Evolutionary conservation across 768 basidiomycete species (phyloP), one percentile per base, ranked within the genome.

Genomic region (Lentinus brumalis): DNA sequence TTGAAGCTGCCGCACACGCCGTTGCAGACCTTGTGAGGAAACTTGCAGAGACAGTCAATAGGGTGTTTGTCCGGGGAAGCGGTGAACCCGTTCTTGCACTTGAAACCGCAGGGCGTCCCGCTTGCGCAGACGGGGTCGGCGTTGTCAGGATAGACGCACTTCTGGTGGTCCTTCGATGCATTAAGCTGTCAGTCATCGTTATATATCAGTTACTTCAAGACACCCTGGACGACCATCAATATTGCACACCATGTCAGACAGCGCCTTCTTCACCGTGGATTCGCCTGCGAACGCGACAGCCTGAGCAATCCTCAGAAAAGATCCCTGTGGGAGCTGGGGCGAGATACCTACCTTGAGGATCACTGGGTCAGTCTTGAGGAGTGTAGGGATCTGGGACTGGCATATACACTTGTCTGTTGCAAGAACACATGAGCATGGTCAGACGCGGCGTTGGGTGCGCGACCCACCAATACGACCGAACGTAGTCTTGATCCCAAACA

Each of bases 11-110:
- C 62, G 57, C 82, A 85, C 42, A 77, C 68, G n/a, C 80, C 83
- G 56, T 83, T 83, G 69, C 83, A 85, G 53, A 78, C 74, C 3
- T 65, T 75, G 56, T 70, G 70, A 1, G 82, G 82, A 42, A 69
- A 56, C 4, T 66, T 50, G 70, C 83, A 84, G 21, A 76, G 69
- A 65, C 83, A 84, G 14, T 70, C 57, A 1, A 70, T 78, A 9
- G 80, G 78, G 18, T 71, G 56, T 7, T 47, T 38, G n/a, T 66
- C 29, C 3, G 79, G 77, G 50, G 38, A 62, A 6, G 62, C 39
- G 1, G 67, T 74, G 66, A 68, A 83, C 69, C 81, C 81, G 62
- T 81, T 71, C 39, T 67, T 76, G 74, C 83, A 83, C 1, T 67
- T 69, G 60, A 83, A 84, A 39, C 73, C 72, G 64, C 83, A 84